Evolutionary conservation across 2,329 filamentous ascomycete species (phyloP), one percentile per base, ranked within the genome.

Genomic region (Verticillium albo-atrum): DNA sequence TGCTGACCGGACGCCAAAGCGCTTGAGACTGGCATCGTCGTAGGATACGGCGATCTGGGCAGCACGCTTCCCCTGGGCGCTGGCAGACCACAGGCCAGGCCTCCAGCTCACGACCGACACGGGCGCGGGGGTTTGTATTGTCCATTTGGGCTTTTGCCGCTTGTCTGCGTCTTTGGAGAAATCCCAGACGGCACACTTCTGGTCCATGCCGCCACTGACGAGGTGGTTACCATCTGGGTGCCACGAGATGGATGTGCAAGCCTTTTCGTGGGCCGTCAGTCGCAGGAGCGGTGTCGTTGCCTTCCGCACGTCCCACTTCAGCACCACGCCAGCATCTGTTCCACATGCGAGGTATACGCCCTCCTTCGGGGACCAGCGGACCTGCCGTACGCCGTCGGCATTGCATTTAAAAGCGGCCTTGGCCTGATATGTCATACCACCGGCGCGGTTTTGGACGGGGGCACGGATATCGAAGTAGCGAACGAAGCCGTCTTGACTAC

Each of bases 171-270:
- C 79, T 56, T 75, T 77, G 5, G 83, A 82, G 60, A 89, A 72
- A 66, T 89, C 85, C 87, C 87, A 90, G 6, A 89, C 82, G 65
- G 87, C 79, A 42, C 86, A 82, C 57, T 81, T 82, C 61, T 79
- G 80, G 67, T 90, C 87, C 63, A 81, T 76, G 6, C 86, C 86
- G 4, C 82, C 85, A 63, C 85, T 89, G 55, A 87, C 79, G 12
- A 89, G 72, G 65, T 89, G 85, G n/a, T 82, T 78, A 15, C 87
- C 87, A 67, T 89, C 87, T 0, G 85, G 83, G 64, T 90, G 87
- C 87, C 87, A 90, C 3, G 84, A 80, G 51, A 89, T 83, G 0
- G 84, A 79, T 2, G 82, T 77, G 66, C 84, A 85, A 0, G 82
- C 77, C 62, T 82, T 85, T 59, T 86, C 82, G 66, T 89, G 86